phyloP scores from a whole-genome alignment of 345 rosid genomes.

The Brassica rapa region DNA sequence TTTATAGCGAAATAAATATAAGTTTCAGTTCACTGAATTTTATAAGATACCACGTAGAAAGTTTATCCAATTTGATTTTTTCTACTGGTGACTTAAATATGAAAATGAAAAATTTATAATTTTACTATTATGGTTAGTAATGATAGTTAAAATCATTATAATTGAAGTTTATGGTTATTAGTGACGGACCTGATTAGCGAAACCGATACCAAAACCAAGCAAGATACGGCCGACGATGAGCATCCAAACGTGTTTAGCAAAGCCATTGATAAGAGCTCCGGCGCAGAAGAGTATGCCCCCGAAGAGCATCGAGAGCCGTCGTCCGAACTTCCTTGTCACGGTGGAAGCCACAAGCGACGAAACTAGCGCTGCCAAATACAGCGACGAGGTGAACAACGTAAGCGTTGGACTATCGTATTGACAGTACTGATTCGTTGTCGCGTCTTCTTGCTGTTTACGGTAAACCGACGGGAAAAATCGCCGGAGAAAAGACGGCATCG shows the following conservation, averaged over 20 bases:
- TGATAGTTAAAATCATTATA: background rate
- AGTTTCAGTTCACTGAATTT: background rate
- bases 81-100: background rate
- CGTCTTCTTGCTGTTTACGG: slow-evolving; percentile 47
- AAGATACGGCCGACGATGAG: slow-evolving; percentile 81
- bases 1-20: slow-evolving; percentile 17
- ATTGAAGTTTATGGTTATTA: background rate
- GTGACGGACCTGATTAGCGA: slow-evolving; percentile 85
- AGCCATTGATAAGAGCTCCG: slow-evolving; percentile 87
- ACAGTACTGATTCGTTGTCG: slow-evolving; percentile 69
- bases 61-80: background rate
- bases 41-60: background rate
- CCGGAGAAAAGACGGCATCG: slow-evolving; percentile 69
- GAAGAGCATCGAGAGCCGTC: slow-evolving; percentile 85
- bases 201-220: slow-evolving; percentile 96
- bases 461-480: slow-evolving; percentile 74
- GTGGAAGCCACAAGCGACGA: slow-evolving; percentile 79
- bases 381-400: slow-evolving; percentile 90
- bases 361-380: slow-evolving; percentile 80
- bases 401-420: slow-evolving; percentile 68
- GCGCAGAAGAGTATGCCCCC: slow-evolving; percentile 84
- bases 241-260: slow-evolving; percentile 87
- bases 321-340: slow-evolving; percentile 73
- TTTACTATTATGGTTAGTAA: background rate
- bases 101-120: background rate